Base-by-base conservation (phyloP, 177 flowering plant genomes). In the Vitis hybrid region DNA sequence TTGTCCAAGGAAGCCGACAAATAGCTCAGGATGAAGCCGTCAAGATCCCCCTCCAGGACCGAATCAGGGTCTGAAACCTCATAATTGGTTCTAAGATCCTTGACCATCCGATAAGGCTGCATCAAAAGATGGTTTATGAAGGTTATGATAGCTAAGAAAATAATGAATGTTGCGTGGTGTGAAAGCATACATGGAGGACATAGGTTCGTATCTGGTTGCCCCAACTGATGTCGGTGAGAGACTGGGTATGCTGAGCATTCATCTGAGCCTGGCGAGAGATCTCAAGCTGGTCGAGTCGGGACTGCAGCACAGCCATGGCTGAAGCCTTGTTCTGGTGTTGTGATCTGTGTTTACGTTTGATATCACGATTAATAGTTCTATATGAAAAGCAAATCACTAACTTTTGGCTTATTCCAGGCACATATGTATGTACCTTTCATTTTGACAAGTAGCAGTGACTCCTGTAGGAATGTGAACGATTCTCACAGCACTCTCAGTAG, bases 51-150 rank as follows among this genome's bases (percentile, higher is more conserved):
- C 60, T 90, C 90, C 13, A 95, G 97, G 18, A 95, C 98, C 5
- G 98, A 87, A 73, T 91, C 94, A 71, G 98, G 93, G 65, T 95
- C 91, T 49, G 97, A 90, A 67, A 95, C 99, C 81, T 95, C 99
- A 75, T 89, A 93, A 70, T 87, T 90, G 1, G 99, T 95, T 46
- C 95, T 77, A 21, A 90, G 97, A 81, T 95, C 99, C 83, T 93
- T 95, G 58, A 95, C 99, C 97, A 93, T 88, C 10, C 86, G 87
- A 62, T 93, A 93, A 61, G 99, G 97, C 98, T 95, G 91, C 79
- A 84, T n/a, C 9, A 52, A 68, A 20, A 21, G 21, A 58, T 0
- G 14, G 30, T 10, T 20, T 68, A 68, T 21, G 13, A 58, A 11
- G 30, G 27, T 30, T 63, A 63, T 27, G n/a, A 15, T 24, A 32